Conservation (phyloP, 2,329 filamentous ascomycete species). For the Apiospora saccharicola region DNA sequence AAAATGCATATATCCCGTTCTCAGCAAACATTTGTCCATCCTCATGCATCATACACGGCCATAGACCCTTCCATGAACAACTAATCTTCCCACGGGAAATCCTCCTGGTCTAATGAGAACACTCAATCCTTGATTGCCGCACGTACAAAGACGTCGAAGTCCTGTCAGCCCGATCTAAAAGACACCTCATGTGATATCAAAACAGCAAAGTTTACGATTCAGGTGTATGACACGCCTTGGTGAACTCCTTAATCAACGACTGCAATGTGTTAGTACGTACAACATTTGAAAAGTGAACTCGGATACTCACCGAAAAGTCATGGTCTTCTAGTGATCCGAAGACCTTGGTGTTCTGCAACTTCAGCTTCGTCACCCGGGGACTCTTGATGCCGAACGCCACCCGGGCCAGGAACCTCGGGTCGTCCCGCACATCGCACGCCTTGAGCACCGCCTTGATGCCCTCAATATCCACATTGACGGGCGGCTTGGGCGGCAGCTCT, state of each 20-base stretch:
- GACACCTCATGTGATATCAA: fast-evolving
- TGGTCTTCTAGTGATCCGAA: conserved; percentile 64
- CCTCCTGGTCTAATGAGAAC: too few species aligned
- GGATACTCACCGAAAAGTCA: conserved; percentile 56
- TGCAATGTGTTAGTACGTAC: conserved; percentile 29
- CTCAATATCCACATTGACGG: conserved; percentile 46
- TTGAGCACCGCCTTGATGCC: conserved; percentile 54
- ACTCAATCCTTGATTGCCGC: too few species aligned
- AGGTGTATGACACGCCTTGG: conserved; percentile 36
- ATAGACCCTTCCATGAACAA: too few species aligned
- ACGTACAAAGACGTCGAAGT: too few species aligned
- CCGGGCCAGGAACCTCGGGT: conserved; percentile 64
- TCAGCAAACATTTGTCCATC: too few species aligned
- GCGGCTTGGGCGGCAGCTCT: conserved; percentile 47
- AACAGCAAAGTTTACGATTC: neutral
- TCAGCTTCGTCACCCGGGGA: conserved; percentile 58
- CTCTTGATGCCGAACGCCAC: conserved; percentile 69
- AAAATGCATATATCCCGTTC: neutral
- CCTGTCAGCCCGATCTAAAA: fast-evolving
- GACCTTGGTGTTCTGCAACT: conserved; percentile 51
- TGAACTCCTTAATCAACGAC: conserved; percentile 41
- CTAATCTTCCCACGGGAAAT: too few species aligned
- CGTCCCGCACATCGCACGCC: conserved; percentile 57
- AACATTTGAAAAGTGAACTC: conserved; percentile 26
- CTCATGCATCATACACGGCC: too few species aligned